Conservation (phyloP, 2,329 filamentous ascomycete genomes). For the Colletotrichum magnum region DNA sequence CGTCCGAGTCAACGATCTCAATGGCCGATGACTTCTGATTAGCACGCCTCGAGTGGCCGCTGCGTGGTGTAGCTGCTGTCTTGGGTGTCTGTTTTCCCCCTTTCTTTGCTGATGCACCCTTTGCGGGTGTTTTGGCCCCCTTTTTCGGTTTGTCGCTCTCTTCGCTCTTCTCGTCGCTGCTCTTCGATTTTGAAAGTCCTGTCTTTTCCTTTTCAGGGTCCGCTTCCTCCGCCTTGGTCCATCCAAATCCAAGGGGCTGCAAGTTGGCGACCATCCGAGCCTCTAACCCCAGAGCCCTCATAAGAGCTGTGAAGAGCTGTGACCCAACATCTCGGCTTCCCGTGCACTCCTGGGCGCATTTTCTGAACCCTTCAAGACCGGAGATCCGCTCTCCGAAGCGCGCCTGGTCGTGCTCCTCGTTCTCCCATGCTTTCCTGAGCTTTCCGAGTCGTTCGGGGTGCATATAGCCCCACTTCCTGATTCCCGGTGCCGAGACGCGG, state of each 20-base stretch:
- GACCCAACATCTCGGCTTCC: constrained; percentile 91
- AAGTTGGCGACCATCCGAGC: constrained; percentile 86
- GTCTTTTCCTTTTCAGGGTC: constrained; percentile 61
- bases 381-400: constrained; percentile 83
- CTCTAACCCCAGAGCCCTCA: constrained; percentile 86
- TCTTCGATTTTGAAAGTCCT: background rate
- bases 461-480: constrained; percentile 94
- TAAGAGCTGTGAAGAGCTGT: constrained; percentile 88
- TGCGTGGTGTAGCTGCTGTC: constrained; percentile 16
- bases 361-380: constrained; percentile 77
- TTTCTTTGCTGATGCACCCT: constrained; percentile 26
- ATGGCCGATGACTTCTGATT: constrained; percentile 18
- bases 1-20: constrained; percentile 32
- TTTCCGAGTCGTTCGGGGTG: constrained; percentile 80
- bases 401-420: constrained; percentile 72
- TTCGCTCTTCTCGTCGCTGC: constrained; percentile 39
- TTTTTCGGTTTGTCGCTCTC: constrained; percentile 17
- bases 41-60: constrained; percentile 9
- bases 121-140: constrained; percentile 43
- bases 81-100: constrained; percentile 14
- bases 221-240: constrained; percentile 88
- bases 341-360: constrained; percentile 76
- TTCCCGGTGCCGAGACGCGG: constrained; percentile 79
- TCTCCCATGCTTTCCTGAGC: constrained; percentile 79
- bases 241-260: constrained; percentile 91